Percentiles rank a stretch among this genome's conserved stretches.
Conservation (phyloP, 2,329 filamentous ascomycete species). For the Knufia petricola region DNA sequence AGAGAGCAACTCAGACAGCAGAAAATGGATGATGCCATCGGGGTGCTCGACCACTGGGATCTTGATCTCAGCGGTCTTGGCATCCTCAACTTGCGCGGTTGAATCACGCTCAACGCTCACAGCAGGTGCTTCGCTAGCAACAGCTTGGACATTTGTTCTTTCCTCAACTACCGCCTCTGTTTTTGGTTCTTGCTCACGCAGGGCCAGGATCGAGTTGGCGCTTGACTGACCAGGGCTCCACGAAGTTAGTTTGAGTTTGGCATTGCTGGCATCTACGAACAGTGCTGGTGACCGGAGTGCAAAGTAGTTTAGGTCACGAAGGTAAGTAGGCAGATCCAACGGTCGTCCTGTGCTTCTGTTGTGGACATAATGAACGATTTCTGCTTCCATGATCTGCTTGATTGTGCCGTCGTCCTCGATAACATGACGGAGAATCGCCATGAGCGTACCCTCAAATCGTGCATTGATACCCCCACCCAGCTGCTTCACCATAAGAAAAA, state of each 20-base stretch:
- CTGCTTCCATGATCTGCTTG: constrained; percentile 81
- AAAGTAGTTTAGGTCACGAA: constrained; percentile 67
- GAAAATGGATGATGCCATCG: constrained; percentile 89
- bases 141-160: constrained; percentile 10
- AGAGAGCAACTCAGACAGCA: constrained; percentile 82
- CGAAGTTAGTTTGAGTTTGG: constrained; percentile 59
- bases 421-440: constrained; percentile 83
- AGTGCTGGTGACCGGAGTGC: constrained; percentile 72
- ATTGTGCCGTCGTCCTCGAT: constrained; percentile 88
- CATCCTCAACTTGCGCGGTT: constrained; percentile 22
- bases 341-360: constrained; percentile 42
- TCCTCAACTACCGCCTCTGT: constrained; percentile 41
- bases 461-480: constrained; percentile 69
- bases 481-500: constrained; percentile 95
- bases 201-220: constrained; percentile 8
- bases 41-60: constrained; percentile 81
- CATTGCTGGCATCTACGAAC: constrained; percentile 80
- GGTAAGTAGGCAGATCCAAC: constrained; percentile 61
- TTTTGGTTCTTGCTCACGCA: constrained; percentile 33
- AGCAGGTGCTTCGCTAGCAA: constrained; percentile 11
- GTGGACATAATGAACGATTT: constrained; percentile 73
- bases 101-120: constrained; percentile 35
- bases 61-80: constrained; percentile 62
- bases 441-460: constrained; percentile 60
- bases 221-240: constrained; percentile 14